Evolutionary conservation across 306 rosid species (phyloP), one percentile per base, ranked within the genome.

Genomic region (Trifolium repens): DNA sequence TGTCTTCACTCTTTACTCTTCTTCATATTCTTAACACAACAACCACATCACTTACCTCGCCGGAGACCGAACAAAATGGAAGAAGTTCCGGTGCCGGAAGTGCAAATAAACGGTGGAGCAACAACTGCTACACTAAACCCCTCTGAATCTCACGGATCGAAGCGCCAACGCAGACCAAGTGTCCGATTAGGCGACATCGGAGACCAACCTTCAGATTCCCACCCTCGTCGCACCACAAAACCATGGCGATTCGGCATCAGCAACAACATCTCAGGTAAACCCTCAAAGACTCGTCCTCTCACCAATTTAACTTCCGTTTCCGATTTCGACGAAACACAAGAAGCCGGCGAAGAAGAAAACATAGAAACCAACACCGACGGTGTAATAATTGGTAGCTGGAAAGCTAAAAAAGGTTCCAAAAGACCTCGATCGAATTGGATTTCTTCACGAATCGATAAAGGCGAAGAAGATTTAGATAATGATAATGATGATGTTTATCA

Each of bases 181-280:
- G 97, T 93, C 78, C 89, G 97, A 72, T 85, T 93, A 67, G 98
- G 98, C 49, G 96, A 93, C 53, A 91, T 91, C 85, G 98, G 98
- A n/a, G 97, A 89, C 87, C 96, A 84, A 67, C 82, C 89, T 16
- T 87, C 79, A 80, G 98, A 93, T 52, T 82, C 96, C 61, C 89
- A 86, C 39, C 60, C 79, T 26, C 97, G 93, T 12, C 93, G 93
- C 73, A 59, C 73, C 71, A 24, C 74, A 19, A 93, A 88, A 83
- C 82, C 85, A 12, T 62, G 61, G 71, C 78, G 50, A 30, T 34
- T 22, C n/a, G 12, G 37, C 63, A 22, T 5, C 52, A 39, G 74
- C 1, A 83, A 69, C 76, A 73, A 69, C 76, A 75, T 60, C 68
- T 52, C 89, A 74, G 91, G 78, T 57, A 90, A 90, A 83, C 78